Conservation (phyloP, 371 early-diverging fungal species). For the Actinomortierella ambigua region DNA sequence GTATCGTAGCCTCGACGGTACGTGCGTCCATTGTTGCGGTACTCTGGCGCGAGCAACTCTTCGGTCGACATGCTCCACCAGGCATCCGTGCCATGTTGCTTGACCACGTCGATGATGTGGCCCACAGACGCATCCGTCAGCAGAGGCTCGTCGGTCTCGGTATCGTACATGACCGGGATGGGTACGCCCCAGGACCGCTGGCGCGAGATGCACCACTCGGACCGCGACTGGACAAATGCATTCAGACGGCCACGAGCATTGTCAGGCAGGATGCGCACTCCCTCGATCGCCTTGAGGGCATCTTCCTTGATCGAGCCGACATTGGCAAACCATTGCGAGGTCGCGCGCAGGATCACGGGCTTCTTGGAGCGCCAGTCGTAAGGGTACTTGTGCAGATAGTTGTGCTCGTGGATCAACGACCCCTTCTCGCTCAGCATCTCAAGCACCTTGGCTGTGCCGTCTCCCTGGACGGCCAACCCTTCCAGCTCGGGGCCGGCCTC, state of each 20-base stretch:
- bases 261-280: conserved; percentile 65
- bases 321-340: conserved; percentile 89
- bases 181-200: conserved; percentile 90
- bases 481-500: conserved; percentile 66
- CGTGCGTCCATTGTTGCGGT: conserved; percentile 51
- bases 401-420: conserved; percentile 75
- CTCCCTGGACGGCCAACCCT: conserved; percentile 67
- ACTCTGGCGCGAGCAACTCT: conserved; percentile 72
- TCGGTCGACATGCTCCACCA: conserved; percentile 84
- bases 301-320: conserved; percentile 61
- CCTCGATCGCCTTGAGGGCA: conserved; percentile 60
- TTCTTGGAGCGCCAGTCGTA: conserved; percentile 91
- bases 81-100: conserved; percentile 68
- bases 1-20: conserved; percentile 81
- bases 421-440: conserved; percentile 51
- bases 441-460: conserved; percentile 69
- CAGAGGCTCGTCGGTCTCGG: conserved; percentile 63
- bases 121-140: conserved; percentile 68
- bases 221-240: conserved; percentile 66
- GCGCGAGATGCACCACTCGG: conserved; percentile 91
- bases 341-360: conserved; percentile 80
- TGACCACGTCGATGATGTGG: conserved; percentile 69
- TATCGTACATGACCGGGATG: conserved; percentile 83
- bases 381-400: conserved; percentile 90
- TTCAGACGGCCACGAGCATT: conserved; percentile 58